These are phyloP conservation scores for Ascomycota sp. DNA, from an alignment of 2,329 filamentous ascomycete genomes.

Conservation along the genomic window DNA sequence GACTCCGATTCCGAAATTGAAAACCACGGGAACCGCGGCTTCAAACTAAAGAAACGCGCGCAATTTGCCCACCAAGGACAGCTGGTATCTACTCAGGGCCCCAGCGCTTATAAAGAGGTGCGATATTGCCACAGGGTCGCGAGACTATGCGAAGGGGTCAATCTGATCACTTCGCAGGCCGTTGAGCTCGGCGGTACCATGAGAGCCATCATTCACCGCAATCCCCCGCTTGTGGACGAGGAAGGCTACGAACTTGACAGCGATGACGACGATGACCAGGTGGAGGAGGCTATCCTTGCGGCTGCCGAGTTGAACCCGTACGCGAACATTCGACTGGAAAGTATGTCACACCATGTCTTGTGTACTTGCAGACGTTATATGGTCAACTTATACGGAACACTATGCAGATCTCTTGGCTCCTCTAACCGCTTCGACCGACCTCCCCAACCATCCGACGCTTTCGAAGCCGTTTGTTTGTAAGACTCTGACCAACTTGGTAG, in stretches of 20 bases:
- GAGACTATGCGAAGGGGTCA: background rate
- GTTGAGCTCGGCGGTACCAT: conserved; percentile 56
- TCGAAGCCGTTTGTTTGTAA: conserved; percentile 56
- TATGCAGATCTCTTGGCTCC: conserved; percentile 49
- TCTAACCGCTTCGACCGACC: conserved; percentile 52
- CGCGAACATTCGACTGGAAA: conserved; percentile 47
- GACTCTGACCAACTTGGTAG: conserved; percentile 49
- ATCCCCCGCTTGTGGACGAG: conserved; percentile 52
- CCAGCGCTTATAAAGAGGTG: conserved; percentile 53
- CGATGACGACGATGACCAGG: conserved; percentile 46
- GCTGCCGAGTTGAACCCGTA: conserved; percentile 59
- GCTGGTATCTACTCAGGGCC: conserved; percentile 43
- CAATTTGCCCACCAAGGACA: conserved; percentile 51
- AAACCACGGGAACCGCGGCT: conserved; percentile 50
- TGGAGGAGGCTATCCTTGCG: conserved; percentile 37
- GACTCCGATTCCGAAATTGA: conserved; percentile 59
- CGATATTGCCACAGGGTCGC: conserved; percentile 5
- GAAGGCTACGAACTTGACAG: conserved; percentile 61
- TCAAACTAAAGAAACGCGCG: conserved; percentile 60
- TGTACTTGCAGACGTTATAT: no score
- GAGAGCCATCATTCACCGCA: conserved; percentile 53
- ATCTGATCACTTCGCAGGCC: conserved; percentile 22
- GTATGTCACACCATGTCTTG: conserved; percentile 22
- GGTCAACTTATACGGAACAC: no score
- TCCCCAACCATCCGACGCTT: conserved; percentile 53